These are phyloP conservation scores for Aspergillus nanangensis DNA, from an alignment of 495 filamentous ascomycete genomes.

Conservation along the genomic window DNA sequence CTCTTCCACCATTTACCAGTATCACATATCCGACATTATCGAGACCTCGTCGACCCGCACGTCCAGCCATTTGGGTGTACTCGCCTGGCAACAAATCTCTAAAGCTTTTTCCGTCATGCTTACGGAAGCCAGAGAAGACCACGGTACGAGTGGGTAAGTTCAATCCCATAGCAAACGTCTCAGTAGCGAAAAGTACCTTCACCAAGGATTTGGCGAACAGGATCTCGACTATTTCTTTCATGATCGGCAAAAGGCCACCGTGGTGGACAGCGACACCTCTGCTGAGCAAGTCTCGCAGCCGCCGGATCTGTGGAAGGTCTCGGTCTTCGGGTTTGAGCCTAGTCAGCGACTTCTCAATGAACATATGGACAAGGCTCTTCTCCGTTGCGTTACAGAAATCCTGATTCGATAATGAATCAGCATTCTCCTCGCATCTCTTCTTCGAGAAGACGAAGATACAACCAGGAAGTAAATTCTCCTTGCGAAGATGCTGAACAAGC, in stretches of 20 bases:
- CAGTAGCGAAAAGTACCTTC: conserved; percentile 94
- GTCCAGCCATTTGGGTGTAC: conserved; percentile 97
- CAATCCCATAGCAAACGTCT: conserved; percentile 97
- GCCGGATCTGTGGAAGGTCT: conserved; percentile 80
- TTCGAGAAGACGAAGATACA: conserved; percentile 99
- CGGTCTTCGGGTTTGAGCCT: conserved; percentile 89
- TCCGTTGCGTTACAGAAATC: conserved; percentile 90
- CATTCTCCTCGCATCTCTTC: conserved; percentile 94
- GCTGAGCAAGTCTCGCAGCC: conserved; percentile 77
- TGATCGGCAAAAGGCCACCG: conserved; percentile 90
- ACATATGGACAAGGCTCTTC: conserved; percentile 96
- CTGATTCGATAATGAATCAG: conserved; percentile 87
- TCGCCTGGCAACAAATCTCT: conserved; percentile 90
- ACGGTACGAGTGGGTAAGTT: conserved; percentile 95
- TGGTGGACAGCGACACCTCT: conserved; percentile 95
- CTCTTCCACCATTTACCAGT: conserved; percentile 74
- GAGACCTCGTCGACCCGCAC: conserved; percentile 88
- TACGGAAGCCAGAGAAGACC: conserved; percentile 94
- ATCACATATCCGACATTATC: conserved; percentile 92
- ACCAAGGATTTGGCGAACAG: conserved; percentile 91
- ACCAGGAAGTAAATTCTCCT: conserved; percentile 78
- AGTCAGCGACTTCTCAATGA: conserved; percentile 91
- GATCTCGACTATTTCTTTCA: conserved; percentile 97
- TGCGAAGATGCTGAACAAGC: conserved; percentile 83
- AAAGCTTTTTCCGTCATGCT: conserved; percentile 89